Conservation (phyloP, 73 alveolate genomes). For the Uronychia setigera region DNA sequence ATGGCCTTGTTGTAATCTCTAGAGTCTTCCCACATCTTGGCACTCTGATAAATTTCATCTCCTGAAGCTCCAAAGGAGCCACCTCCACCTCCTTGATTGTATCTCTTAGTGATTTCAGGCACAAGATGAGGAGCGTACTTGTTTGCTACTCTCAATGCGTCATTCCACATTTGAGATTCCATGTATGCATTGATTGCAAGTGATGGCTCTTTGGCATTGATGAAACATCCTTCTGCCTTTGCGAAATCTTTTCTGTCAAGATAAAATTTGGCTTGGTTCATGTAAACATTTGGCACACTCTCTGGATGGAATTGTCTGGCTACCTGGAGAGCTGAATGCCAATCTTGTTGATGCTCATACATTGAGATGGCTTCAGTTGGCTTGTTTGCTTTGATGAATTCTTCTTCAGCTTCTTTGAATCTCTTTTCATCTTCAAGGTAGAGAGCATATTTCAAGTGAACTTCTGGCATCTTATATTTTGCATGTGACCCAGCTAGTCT, state of each 20-base stretch:
- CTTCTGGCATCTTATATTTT: conserved; percentile 95
- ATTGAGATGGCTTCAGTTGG: conserved; percentile 99
- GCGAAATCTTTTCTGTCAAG: conserved; percentile 93
- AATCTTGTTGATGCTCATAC: conserved; percentile 99
- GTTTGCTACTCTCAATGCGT: conserved; percentile 97
- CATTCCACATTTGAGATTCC: conserved; percentile 85
- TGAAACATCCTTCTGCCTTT: conserved; percentile 97
- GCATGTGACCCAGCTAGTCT: conserved; percentile 95
- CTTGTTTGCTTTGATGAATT: conserved; percentile 98
- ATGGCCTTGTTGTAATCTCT: conserved; percentile 97
- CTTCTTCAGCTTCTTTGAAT: conserved; percentile 99
- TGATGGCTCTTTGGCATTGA: conserved; percentile 96
- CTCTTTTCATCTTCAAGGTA: conserved; percentile 98
- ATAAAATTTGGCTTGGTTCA: conserved; percentile 93
- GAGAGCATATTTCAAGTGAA: conserved; percentile 96
- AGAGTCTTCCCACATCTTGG: conserved; percentile 95
- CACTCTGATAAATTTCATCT: conserved; percentile 90
- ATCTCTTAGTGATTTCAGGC: conserved; percentile 80
- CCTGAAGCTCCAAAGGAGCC: conserved; percentile 62
- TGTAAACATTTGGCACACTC: conserved; percentile 82
- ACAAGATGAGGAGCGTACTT: conserved; percentile 98
- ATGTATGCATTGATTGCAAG: conserved; percentile 94
- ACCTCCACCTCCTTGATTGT: conserved; percentile 60
- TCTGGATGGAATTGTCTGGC: conserved; percentile 96
- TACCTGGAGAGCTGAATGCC: conserved; percentile 98